phyloP scores from a whole-genome alignment of 2,329 filamentous ascomycete genomes.

The Penicillium decumbens region DNA sequence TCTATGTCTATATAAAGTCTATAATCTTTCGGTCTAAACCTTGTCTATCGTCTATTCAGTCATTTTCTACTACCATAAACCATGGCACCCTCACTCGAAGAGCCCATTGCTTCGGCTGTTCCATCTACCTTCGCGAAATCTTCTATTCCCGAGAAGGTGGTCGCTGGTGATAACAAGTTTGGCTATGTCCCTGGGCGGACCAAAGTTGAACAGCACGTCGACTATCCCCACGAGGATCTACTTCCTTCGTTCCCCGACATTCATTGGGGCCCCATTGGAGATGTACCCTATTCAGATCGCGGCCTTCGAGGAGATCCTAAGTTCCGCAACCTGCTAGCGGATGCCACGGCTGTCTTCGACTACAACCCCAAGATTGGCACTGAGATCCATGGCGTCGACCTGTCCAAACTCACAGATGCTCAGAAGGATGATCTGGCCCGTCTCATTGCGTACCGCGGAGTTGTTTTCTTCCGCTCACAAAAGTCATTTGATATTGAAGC shows the following conservation, averaged over 20 bases:
- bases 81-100: slow-evolving; percentile 35
- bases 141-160: slow-evolving; percentile 19
- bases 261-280: slow-evolving; percentile 48
- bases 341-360: slow-evolving; percentile 54
- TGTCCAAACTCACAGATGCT: slow-evolving; percentile 47
- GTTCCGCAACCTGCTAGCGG: slow-evolving; percentile 51
- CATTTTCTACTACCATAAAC: slow-evolving; percentile 1
- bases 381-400: slow-evolving; percentile 50
- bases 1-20: slow-evolving; percentile 9
- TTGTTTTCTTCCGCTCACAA: slow-evolving; percentile 56
- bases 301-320: slow-evolving; percentile 51
- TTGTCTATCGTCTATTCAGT: slow-evolving; percentile 5
- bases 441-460: slow-evolving; percentile 52
- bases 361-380: slow-evolving; percentile 55
- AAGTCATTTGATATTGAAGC: slow-evolving; percentile 52
- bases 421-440: slow-evolving; percentile 54
- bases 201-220: slow-evolving; percentile 42
- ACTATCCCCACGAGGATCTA: slow-evolving; percentile 52
- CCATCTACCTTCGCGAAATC: slow-evolving; percentile 10
- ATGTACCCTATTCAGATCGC: slow-evolving; percentile 51
- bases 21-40: background rate
- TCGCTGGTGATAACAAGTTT: slow-evolving; percentile 28
- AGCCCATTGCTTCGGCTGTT: slow-evolving; percentile 17
- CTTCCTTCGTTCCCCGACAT: slow-evolving; percentile 51
- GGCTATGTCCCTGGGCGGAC: slow-evolving; percentile 50